These are phyloP conservation scores for Hysterium pulicare DNA, from an alignment of 2,329 filamentous ascomycete species.

Conservation along the genomic window DNA sequence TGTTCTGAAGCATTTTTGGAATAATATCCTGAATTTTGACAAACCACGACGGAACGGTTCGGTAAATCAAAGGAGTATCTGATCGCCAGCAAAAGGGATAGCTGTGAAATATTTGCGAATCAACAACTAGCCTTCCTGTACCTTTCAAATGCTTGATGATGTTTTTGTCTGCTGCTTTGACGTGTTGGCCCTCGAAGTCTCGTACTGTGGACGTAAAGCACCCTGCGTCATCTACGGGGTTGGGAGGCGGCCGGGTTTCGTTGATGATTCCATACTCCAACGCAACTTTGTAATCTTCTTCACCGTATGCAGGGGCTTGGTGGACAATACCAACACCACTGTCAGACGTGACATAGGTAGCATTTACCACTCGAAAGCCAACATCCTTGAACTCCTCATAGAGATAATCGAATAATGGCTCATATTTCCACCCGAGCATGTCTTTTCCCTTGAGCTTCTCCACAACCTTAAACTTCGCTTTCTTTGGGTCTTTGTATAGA, in stretches of 20 bases:
- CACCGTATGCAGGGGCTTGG: constrained; percentile 88
- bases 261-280: constrained; percentile 72
- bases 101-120: constrained; percentile 84
- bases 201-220: constrained; percentile 72
- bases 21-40: constrained; percentile 81
- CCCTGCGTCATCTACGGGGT: constrained; percentile 83
- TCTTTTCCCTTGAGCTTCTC: constrained; percentile 77
- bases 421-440: constrained; percentile 84
- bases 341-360: constrained; percentile 81
- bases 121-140: constrained; percentile 72
- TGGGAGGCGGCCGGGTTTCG: constrained; percentile 75
- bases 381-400: constrained; percentile 82
- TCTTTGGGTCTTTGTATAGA: constrained; percentile 92
- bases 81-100: constrained; percentile 93
- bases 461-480: constrained; percentile 84
- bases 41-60: constrained; percentile 92
- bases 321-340: constrained; percentile 94
- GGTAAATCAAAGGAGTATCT: constrained; percentile 92
- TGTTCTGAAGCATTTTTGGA: constrained; percentile 84
- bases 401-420: constrained; percentile 87
- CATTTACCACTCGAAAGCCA: constrained; percentile 79
- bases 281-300: constrained; percentile 90
- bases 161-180: constrained; percentile 87
- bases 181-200: constrained; percentile 82
- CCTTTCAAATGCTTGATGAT: constrained; percentile 88